Evolutionary conservation across 176 grass and related monocot species (phyloP), one percentile per base, ranked within the genome.

Genomic region (Musa beccarii): DNA sequence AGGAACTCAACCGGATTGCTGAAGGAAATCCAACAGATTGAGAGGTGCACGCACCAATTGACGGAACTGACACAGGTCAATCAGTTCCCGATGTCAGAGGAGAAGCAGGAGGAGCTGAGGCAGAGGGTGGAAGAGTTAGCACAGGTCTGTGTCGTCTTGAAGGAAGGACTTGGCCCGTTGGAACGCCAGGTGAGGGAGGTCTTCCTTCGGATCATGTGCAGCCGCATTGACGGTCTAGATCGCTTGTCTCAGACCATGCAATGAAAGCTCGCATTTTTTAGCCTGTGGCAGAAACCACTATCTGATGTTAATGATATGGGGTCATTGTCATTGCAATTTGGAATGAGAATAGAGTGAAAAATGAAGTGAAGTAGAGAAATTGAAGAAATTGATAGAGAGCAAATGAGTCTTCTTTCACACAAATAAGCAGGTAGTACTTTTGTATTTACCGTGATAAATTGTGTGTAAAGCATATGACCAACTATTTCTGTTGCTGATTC

Each of bases 101-200:
- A 93, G 11, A 75, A 82, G 22, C 84, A 98, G 15, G 72, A 75
- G 11, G 81, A 85, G 71, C 52, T 93, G 64, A 83, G 68, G 51
- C 83, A 78, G 50, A 82, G 82, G 0, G 88, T 83, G 2, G 74
- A 79, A 1, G 86, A 93, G 68, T 75, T 98, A 9, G 86, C 80
- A 1, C 75, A 68, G 7, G 78, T 87, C 2, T 93, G 82, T 67
- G 54, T 81, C 49, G 25, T 71, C 64, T 72, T 98, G 82, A 93
- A 83, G 79, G 82, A 77, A 11, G 88, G 84, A 8, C 86, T 98
- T 4, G 94, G 89, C 55, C 86, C 78, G 14, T 78, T 93, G 6
- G 94, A 93, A 10, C 75, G 82, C 53, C 90, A 91, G 78, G 81
- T 98, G 52, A 78, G 90, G 69, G 94, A 93, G 78, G 90, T 98